phyloP scores from a whole-genome alignment of 805 yeast species.

The Tetrapisispora namnaoensis region DNA sequence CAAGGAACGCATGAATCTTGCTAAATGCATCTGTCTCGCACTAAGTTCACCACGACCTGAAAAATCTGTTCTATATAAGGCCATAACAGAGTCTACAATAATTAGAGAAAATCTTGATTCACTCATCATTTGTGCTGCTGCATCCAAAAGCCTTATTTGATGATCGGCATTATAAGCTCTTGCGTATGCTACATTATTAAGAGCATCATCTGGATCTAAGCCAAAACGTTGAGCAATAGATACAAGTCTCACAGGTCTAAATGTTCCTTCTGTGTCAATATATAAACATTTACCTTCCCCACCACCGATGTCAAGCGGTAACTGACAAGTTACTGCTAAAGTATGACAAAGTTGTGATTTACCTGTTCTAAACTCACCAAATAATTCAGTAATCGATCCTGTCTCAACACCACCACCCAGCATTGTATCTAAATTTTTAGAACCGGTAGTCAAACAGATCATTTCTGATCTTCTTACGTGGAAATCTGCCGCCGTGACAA shows the following conservation, averaged over 20 bases:
- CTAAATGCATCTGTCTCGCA: constrained; percentile 90
- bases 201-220: constrained; percentile 83
- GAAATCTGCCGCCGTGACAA: constrained; percentile 92
- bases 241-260: constrained; percentile 81
- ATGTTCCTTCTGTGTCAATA: constrained; percentile 96
- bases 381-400: constrained; percentile 91
- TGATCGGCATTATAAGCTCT: constrained; percentile 97
- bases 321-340: constrained; percentile 89
- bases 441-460: constrained; percentile 90
- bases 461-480: constrained; percentile 83
- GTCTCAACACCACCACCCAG: constrained; percentile 97
- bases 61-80: constrained; percentile 87
- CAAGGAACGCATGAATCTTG: constrained; percentile 80
- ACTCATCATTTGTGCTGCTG: constrained; percentile 94
- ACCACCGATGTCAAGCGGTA: constrained; percentile 95
- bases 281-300: constrained; percentile 96
- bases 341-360: constrained; percentile 96
- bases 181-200: constrained; percentile 95
- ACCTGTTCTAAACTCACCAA: constrained; percentile 97
- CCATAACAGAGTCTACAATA: constrained; percentile 97
- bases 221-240: constrained; percentile 90
- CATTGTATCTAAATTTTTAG: constrained; percentile 84
- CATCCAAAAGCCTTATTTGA: constrained; percentile 73
- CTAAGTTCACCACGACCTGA: constrained; percentile 93
- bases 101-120: constrained; percentile 82